A percentile compares a stretch with the other conserved stretches of the same genome.
phyloP scores from a whole-genome alignment of 257 asterid species.

The Nicotiana tomentosiformis region DNA sequence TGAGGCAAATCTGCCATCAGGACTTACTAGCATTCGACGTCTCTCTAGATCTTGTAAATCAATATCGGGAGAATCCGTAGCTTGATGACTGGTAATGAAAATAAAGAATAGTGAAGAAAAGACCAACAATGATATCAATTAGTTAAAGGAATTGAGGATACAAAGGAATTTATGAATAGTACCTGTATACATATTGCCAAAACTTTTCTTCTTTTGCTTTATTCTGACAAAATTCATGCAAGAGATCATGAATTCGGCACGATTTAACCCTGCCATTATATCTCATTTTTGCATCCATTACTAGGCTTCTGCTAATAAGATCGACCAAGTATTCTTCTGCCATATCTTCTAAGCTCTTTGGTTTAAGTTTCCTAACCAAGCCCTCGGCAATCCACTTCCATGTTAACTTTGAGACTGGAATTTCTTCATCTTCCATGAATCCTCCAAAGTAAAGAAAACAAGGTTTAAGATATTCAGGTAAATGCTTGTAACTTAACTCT shows the following conservation, averaged over 20 bases:
- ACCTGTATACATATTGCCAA: neutral
- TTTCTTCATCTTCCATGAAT: neutral
- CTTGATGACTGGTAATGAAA: neutral
- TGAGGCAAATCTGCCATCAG: neutral
- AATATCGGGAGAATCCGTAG: neutral
- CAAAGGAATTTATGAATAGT: neutral
- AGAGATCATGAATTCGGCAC: constrained; percentile 9
- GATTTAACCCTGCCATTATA: constrained; percentile 1
- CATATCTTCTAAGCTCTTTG: constrained; percentile 3
- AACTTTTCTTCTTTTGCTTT: neutral
- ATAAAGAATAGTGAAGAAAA: neutral
- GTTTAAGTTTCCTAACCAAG: neutral
- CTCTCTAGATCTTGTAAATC: neutral
- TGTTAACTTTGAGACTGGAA: neutral
- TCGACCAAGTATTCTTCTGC: constrained; percentile 9
- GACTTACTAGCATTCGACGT: neutral
- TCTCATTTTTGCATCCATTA: neutral
- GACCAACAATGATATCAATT: too few species aligned
- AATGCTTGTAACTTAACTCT: constrained; percentile 5
- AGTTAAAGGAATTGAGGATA: too few species aligned
- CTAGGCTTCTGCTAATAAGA: constrained; percentile 7
- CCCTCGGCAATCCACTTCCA: constrained; percentile 3
- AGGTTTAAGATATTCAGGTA: constrained; percentile 8
- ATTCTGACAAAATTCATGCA: neutral
- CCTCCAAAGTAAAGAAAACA: constrained; percentile 11